phyloP scores from a whole-genome alignment of 441 rosid species.

The Gossypium davidsonii region DNA sequence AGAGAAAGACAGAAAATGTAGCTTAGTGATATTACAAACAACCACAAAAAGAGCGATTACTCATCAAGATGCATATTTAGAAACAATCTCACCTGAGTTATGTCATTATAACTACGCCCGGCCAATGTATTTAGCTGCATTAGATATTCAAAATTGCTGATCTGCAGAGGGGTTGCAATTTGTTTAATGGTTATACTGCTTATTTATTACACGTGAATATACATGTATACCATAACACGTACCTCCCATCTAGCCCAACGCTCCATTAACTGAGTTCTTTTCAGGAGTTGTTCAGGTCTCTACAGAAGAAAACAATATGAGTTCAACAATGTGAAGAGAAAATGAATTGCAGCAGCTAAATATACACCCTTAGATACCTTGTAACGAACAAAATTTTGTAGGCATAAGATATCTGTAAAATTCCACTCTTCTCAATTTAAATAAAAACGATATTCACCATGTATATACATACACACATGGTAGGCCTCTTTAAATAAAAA shows the following conservation, averaged over 20 bases:
- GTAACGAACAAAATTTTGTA: conserved; percentile 1
- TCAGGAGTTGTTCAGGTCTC: conserved; percentile 98
- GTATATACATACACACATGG: background rate
- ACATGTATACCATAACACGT: conserved; percentile 15
- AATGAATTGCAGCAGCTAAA: background rate
- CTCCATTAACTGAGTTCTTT: conserved; percentile 96
- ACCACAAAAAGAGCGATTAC: conserved; percentile 1
- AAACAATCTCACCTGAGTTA: conserved; percentile 72
- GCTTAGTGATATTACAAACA: conserved; percentile 13
- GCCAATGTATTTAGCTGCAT: conserved; percentile 98
- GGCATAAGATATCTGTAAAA: background rate
- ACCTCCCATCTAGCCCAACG: conserved; percentile 99
- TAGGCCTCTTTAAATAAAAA: conserved; percentile 3
- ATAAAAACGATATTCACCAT: background rate
- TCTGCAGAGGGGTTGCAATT: conserved; percentile 51
- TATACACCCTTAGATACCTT: background rate
- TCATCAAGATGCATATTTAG: background rate
- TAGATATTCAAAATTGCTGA: conserved; percentile 97
- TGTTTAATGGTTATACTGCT: conserved; percentile 4
- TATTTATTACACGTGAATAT: background rate
- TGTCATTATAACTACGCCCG: conserved; percentile 98
- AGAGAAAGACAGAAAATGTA: conserved; percentile 3
- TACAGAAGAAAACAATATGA: conserved; percentile 28
- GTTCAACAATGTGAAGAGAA: conserved; percentile 1
- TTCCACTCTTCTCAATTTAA: conserved; percentile 3